Conservation (phyloP, 352 stramenopile species). For the Pythium scleroteichum region DNA sequence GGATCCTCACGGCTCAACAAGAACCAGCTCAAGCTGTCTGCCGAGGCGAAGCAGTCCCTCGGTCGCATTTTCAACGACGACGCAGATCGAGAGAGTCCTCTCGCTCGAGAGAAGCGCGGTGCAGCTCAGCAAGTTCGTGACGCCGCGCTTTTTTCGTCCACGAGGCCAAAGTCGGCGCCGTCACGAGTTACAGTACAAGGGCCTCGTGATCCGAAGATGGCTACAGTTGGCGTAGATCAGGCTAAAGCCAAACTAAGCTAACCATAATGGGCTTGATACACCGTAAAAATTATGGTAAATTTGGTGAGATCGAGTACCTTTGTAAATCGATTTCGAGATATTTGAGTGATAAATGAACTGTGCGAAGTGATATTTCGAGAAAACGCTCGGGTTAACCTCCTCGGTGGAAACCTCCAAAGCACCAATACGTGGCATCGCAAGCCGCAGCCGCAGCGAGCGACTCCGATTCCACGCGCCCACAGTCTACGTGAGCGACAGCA, state of each 20-base stretch:
- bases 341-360: not conserved
- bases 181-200: constrained; percentile 12
- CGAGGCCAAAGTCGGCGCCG: constrained; percentile 23
- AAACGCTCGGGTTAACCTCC: not conserved
- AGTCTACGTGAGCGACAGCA: not conserved
- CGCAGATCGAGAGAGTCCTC: not conserved
- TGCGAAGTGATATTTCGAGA: constrained; percentile 17
- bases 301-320: too few species aligned
- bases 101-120: not conserved
- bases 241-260: too few species aligned
- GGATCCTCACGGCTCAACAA: not conserved
- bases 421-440: constrained; percentile 13
- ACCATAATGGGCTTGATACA: too few species aligned
- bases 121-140: not conserved
- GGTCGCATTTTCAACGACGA: constrained; percentile 28
- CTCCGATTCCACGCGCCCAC: not conserved
- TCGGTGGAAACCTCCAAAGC: not conserved
- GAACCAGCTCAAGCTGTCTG: constrained; percentile 19
- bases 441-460: not conserved
- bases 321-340: not conserved
- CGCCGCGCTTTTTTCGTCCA: constrained; percentile 19
- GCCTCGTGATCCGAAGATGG: too few species aligned
- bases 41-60: constrained; percentile 16
- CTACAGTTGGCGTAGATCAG: too few species aligned
- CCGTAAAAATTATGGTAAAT: not conserved